Evolutionary conservation across 73 alveolate species (phyloP), one percentile per base, ranked within the genome.

Genomic region (Durusdinium trenchii): DNA sequence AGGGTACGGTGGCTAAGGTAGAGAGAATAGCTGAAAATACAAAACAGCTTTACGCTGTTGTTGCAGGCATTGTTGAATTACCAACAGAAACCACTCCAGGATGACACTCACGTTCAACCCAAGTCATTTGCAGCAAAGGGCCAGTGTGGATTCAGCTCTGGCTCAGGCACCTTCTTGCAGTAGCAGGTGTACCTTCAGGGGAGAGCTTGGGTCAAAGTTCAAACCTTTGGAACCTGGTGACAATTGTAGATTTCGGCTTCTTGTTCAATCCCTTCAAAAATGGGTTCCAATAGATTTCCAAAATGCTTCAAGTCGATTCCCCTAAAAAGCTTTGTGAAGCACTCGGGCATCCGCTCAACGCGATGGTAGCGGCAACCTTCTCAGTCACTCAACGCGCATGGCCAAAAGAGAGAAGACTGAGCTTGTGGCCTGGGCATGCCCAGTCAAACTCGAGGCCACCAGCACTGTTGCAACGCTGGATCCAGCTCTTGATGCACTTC

Each of bases 401-500:
- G 32, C 12, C 23, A 57, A 57, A 57, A 57, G 69, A 23, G 69
- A 16, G 32, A 12, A n/a, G n/a, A n/a, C n/a, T n/a, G n/a, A n/a
- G n/a, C n/a, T n/a, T n/a, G n/a, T 36, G 28, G 52, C 96, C 96
- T 46, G 97, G 97, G 30, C 97, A 91, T 20, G 86, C 89, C 97
- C 97, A 91, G 50, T 91, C 89, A 32, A 91, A 64, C 71, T 91
- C 97, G 32, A 75, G 89, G 7, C 89, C 97, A 32, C 57, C 57
- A 75, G 75, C 89, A n/a, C 48, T 48, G 75, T 91, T 91, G 97
- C 89, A 91, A 0, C 97, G 97, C 54, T 57, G 89, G n/a, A 91
- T 57, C 97, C 97, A 91, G 57, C 97, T 91, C 64, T 73, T 64
- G 87, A 91, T 91, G 97, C 97, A 91, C 89, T 91, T 91, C 54